phyloP scores from a whole-genome alignment of 805 yeast species.

The Starmerella bombi region DNA sequence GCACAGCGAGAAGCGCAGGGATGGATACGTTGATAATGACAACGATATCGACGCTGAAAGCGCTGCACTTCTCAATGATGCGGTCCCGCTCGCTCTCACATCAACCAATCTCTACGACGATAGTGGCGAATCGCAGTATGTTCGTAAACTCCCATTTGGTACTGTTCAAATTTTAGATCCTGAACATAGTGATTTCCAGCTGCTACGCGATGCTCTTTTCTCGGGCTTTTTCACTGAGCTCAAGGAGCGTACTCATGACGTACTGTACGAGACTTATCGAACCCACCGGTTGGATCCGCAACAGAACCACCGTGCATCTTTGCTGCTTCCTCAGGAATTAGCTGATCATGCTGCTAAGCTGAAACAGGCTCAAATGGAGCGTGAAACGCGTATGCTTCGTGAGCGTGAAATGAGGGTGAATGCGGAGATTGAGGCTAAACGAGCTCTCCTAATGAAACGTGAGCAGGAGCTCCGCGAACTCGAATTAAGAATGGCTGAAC shows the following conservation, averaged over 20 bases:
- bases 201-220: slow-evolving; percentile 63
- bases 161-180: slow-evolving; percentile 78
- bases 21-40: slow-evolving; percentile 33
- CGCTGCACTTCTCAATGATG: slow-evolving; percentile 24
- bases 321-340: slow-evolving; percentile 30
- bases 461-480: slow-evolving; percentile 31
- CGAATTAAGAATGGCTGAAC: slow-evolving; percentile 22
- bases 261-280: slow-evolving; percentile 58
- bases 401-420: slow-evolving; percentile 30
- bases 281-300: slow-evolving; percentile 20
- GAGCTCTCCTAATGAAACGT: slow-evolving; percentile 28
- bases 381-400: slow-evolving; percentile 30
- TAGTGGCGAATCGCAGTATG: slow-evolving; percentile 53
- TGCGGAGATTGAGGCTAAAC: slow-evolving; percentile 29
- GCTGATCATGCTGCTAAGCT: slow-evolving; percentile 30
- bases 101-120: slow-evolving; percentile 56
- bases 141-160: slow-evolving; percentile 85
- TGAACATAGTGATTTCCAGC: slow-evolving; percentile 71
- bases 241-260: slow-evolving; percentile 67
- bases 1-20: slow-evolving; percentile 42
- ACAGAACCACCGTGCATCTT: slow-evolving; percentile 19
- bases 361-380: slow-evolving; percentile 32
- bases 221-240: slow-evolving; percentile 77
- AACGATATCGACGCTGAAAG: slow-evolving; percentile 19
- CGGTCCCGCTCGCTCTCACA: slow-evolving; percentile 63